A percentile compares a stretch with the other conserved stretches of the same genome.
phyloP scores from a whole-genome alignment of 2,329 filamentous ascomycete genomes.

The Lecanoromycetidae sp. region DNA sequence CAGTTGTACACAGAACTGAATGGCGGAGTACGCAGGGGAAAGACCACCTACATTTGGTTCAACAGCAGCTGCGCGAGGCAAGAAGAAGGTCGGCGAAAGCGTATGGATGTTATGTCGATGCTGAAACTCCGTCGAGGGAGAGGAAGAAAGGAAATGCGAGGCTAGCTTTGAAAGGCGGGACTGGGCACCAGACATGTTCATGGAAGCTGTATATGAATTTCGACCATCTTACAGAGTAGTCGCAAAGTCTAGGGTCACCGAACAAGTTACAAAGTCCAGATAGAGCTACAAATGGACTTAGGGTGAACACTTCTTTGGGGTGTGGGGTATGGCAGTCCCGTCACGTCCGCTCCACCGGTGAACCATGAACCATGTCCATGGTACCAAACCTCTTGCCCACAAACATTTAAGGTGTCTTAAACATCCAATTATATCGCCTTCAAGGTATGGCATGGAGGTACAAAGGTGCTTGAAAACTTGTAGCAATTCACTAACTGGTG shows the following conservation, averaged over 20 bases:
- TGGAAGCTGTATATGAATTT: not conserved
- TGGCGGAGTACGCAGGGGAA: no score
- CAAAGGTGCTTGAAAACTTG: not conserved
- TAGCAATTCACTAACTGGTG: not conserved
- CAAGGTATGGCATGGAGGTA: not conserved
- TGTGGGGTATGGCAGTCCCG: no score
- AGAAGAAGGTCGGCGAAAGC: constrained; percentile 76
- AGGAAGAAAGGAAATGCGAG: constrained; percentile 28
- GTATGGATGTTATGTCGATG: constrained; percentile 55
- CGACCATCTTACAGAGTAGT: no score
- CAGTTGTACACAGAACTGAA: no score
- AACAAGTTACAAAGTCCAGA: not conserved
- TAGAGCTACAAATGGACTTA: not conserved
- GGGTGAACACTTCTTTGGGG: no score
- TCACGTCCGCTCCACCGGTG: no score
- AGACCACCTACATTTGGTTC: constrained; percentile 63
- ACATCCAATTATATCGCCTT: no score
- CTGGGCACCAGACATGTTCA: constrained; percentile 50
- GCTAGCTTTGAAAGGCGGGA: constrained; percentile 49
- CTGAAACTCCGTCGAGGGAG: constrained; percentile 22
- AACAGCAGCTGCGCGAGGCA: constrained; percentile 73
- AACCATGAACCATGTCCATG: no score
- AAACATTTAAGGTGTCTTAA: no score
- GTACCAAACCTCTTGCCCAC: no score
- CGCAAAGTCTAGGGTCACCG: no score